Base-by-base conservation (phyloP, 352 stramenopile species). In the Pythium scleroteichum region DNA sequence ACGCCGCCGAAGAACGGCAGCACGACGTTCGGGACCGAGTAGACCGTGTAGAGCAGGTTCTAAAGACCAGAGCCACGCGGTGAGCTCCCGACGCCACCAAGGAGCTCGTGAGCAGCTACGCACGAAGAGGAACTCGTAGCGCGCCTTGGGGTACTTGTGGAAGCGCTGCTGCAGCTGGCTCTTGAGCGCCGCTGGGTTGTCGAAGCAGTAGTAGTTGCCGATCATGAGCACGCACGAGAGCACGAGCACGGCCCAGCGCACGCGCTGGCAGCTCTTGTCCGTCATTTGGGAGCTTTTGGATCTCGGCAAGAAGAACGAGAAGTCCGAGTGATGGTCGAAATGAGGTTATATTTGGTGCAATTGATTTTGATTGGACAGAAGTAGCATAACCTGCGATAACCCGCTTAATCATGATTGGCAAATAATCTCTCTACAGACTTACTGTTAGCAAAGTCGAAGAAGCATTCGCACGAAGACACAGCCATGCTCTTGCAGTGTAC, bases 11-110 rank as follows among this genome's bases (percentile, higher is more conserved):
- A 96, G 65, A 98, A 97, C 17, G 94, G 94, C 46, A 98, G 60
- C 26, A 97, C 57, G 29, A 97, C 93, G 64, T 98, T 98, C 14
- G 92, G 92, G 49, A 97, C 81, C 39, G 86, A 96, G 71, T 98
- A 97, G 45, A 97, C 64, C 20, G 89, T 98, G 73, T 98, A 98
- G 33, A 98, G 72, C 53, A 98, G 64, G 59, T 96, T 97, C 84
- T 97, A 85, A 2, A 16, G 14, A 3, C 17, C 17, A 33, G 6
- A 23, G n/a, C n/a, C n/a, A n/a, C n/a, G n/a, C n/a, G n/a, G n/a
- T n/a, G n/a, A n/a, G n/a, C 38, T 13, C 17, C 5, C 38, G 14
- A 4, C 38, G 13, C 4, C 4, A 19, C 13, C 38, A 6, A 5
- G 13, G 38, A 51, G 4, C 20, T 13, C 20, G 10, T 17, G 29